Conservation (phyloP, 179 eudicot species). For the Silene vulgaris region DNA sequence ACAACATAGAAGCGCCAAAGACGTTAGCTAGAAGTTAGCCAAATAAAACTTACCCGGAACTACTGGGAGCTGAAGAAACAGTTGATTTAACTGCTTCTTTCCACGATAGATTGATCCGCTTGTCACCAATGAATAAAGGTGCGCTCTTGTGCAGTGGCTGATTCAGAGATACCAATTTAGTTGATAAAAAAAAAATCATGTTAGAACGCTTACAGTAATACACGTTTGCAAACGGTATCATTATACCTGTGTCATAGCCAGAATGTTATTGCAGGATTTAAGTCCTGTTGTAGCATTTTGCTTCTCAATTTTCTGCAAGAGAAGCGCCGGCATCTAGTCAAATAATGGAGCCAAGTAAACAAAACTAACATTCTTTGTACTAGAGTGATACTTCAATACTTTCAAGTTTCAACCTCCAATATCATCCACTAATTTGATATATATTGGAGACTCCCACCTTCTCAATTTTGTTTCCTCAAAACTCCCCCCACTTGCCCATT, state of each 20-base stretch:
- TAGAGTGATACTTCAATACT: background rate
- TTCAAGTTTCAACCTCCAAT: background rate
- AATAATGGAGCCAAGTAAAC: background rate
- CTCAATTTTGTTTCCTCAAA: too few relatives aligned
- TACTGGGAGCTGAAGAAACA: constrained; percentile 35
- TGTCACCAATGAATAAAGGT: constrained; percentile 79
- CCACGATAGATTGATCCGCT: constrained; percentile 79
- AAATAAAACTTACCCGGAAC: constrained; percentile 49
- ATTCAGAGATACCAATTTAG: constrained; percentile 16
- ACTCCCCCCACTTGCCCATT: too few relatives aligned
- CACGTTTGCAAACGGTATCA: background rate
- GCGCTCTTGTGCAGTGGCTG: constrained; percentile 80
- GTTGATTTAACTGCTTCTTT: constrained; percentile 55
- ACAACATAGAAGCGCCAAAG: background rate
- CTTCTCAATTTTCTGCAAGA: constrained; percentile 69
- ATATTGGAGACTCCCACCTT: too few relatives aligned
- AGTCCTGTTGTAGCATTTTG: constrained; percentile 75
- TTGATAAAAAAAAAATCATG: background rate
- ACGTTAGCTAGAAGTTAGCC: background rate
- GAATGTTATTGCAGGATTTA: constrained; percentile 83
- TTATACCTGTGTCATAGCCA: constrained; percentile 84
- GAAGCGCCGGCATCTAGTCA: constrained; percentile 5
- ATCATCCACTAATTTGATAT: background rate
- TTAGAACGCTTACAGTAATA: background rate
- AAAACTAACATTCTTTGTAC: background rate